Evolutionary conservation across 495 filamentous ascomycete genomes (phyloP), one percentile per base, ranked within the genome.

Genomic region (Letharia columbiana): DNA sequence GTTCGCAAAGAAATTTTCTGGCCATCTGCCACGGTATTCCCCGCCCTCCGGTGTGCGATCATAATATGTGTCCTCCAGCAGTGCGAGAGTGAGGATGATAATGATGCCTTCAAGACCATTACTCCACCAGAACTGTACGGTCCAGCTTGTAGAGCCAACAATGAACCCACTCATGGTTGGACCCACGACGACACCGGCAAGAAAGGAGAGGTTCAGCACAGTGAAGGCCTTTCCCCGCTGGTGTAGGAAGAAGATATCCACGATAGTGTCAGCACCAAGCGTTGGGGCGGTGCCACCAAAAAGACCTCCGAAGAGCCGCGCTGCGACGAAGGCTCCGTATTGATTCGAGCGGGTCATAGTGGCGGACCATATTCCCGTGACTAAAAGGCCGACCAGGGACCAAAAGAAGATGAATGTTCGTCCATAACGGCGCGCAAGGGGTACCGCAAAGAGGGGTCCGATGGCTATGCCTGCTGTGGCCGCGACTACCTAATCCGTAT

Each of bases 331-430:
- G 23, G 40, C 60, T 31, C 28, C 47, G 20, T 62, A 62, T 45
- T 62, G 60, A 31, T 20, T 31, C 42, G 41, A 45, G 28, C 33
- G 13, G 8, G 41, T 47, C 60, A 62, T 62, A 2, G 60, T 62
- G 17, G 60, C 60, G 31, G 60, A 62, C 60, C 60, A 62, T 15
- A 62, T 47, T 20, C 60, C 60, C 15, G 60, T 62, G n/a, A 62
- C 37, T n/a, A 56, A 54, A 8, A 65, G 63, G 41, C 63, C 63
- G 17, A 65, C 63, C 37, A 57, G 44, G 37, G 49, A 65, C 63
- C 63, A 65, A 3, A 65, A 57, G 35, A 65, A 54, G 35, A 65
- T 65, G 20, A 31, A 65, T 7, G 49, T 65, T 7, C 35, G 63
- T 31, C 49, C 49, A 15, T 54, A 54, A 31, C n/a, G 49, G 28